Base-by-base conservation (phyloP, 2,329 filamentous ascomycete genomes). In the Colletotrichum coccodes region DNA sequence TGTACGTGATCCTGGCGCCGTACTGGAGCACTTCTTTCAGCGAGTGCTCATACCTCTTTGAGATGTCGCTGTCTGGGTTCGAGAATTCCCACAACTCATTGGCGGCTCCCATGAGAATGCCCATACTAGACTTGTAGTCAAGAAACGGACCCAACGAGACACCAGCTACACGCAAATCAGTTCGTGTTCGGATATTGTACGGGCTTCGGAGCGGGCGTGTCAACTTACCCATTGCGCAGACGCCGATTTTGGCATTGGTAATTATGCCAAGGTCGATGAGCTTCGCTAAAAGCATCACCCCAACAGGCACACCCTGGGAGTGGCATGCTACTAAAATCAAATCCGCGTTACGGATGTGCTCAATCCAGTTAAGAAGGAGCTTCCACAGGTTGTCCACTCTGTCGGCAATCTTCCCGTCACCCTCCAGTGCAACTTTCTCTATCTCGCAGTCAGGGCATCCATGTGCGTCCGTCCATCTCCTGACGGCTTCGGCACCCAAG, bases 21-120 rank as follows among this genome's bases (percentile, higher is more conserved):
- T 94, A 92, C 18, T 91, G 87, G 7, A 99, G 83, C 2, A 92
- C 91, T 11, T 88, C 88, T 75, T 92, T 90, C 3, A 98, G 82
- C 0, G 94, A 90, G 32, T 90, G 85, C 73, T 94, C 90, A 73
- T 98, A 97, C 72, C 93, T 89, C 75, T 92, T 91, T 0, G 94
- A 95, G 14, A 98, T 93, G 60, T 90, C 87, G 76, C 94, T 97
- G 64, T 92, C 88, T 0, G 93, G 90, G 71, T 95, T 90, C 18
- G 91, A 92, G 81, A 99, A 98, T 60, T 98, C 94, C 84, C 97
- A 99, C 0, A 99, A 86, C 79, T 99, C 96, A 3, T 92, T 92
- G n/a, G 95, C 95, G 0, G 94, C 94, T 7, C 94, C 94, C 79
- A 94, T 96, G 52, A 98, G 89, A 75, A 94, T 92, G 67, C 92